These are phyloP conservation scores for Gentiana straminea DNA, from an alignment of 257 asterid genomes.

Conservation along the genomic window DNA sequence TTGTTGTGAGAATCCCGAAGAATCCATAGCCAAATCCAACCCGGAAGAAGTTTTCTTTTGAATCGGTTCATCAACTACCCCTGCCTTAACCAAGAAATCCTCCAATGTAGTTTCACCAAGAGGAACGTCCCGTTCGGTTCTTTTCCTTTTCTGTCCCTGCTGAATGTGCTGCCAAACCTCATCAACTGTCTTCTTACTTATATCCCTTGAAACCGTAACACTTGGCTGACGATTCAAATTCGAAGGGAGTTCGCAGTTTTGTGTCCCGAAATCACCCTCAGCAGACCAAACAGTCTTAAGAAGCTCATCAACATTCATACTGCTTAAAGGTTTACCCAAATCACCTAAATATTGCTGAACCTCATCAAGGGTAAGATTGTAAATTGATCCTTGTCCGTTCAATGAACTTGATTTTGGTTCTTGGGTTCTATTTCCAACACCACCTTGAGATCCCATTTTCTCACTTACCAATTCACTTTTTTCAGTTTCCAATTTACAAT, in stretches of 20 bases:
- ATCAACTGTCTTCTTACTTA: slow-evolving; percentile 83
- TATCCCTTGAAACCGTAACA: slow-evolving; percentile 46
- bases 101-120: slow-evolving; percentile 87
- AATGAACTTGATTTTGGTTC: slow-evolving; percentile 34
- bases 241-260: slow-evolving; percentile 22
- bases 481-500: not conserved
- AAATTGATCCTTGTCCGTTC: slow-evolving; percentile 62
- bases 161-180: slow-evolving; percentile 95
- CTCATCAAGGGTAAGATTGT: slow-evolving; percentile 87
- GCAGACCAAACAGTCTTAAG: slow-evolving; percentile 65
- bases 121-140: slow-evolving; percentile 29
- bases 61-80: slow-evolving; percentile 58
- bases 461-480: slow-evolving; percentile 9
- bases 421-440: slow-evolving; percentile 28
- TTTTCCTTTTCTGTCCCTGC: slow-evolving; percentile 49
- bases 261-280: slow-evolving; percentile 32
- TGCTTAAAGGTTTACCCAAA: slow-evolving; percentile 63
- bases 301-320: slow-evolving; percentile 95
- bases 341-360: slow-evolving; percentile 78
- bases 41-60: slow-evolving; percentile 22
- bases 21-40: slow-evolving; percentile 21
- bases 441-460: slow-evolving; percentile 77
- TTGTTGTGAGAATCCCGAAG: slow-evolving; percentile 23
- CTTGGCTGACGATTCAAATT: slow-evolving; percentile 40
- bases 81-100: slow-evolving; percentile 93